Conservation (phyloP, 768 basidiomycete genomes). For the Mycena vulgaris region DNA sequence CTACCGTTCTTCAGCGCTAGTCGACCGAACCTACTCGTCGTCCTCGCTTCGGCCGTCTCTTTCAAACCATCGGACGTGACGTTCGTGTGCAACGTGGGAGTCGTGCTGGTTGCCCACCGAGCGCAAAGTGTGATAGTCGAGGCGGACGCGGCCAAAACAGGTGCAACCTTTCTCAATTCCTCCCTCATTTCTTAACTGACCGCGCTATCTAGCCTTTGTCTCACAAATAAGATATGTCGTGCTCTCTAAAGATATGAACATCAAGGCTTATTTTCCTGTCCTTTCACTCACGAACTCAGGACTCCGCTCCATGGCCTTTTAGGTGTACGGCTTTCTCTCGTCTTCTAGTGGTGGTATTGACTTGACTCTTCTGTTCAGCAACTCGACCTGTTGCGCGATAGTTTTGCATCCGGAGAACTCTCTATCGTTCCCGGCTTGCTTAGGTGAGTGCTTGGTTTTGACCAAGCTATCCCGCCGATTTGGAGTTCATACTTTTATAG, state of each 20-base stretch:
- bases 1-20: conserved; percentile 30
- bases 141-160: conserved; percentile 31
- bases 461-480: background rate
- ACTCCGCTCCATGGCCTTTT: conserved; percentile 34
- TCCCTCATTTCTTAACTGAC: background rate
- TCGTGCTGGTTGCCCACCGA: conserved; percentile 20
- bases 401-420: conserved; percentile 14
- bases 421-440: conserved; percentile 13
- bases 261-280: background rate
- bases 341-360: background rate
- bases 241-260: background rate
- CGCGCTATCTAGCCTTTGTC: conserved; percentile 20
- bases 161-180: background rate
- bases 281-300: conserved; percentile 31
- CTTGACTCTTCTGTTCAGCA: conserved; percentile 2
- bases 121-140: conserved; percentile 25
- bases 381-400: conserved; percentile 30
- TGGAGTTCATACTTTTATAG: background rate
- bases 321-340: conserved; percentile 13
- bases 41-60: conserved; percentile 19
- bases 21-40: conserved; percentile 29
- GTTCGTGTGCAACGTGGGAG: conserved; percentile 24
- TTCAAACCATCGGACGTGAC: conserved; percentile 23
- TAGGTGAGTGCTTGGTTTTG: background rate
- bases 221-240: conserved; percentile 32